Evolutionary conservation across 2,329 filamentous ascomycete species (phyloP).

Genomic region (Trichoderma atrobrunneum): DNA sequence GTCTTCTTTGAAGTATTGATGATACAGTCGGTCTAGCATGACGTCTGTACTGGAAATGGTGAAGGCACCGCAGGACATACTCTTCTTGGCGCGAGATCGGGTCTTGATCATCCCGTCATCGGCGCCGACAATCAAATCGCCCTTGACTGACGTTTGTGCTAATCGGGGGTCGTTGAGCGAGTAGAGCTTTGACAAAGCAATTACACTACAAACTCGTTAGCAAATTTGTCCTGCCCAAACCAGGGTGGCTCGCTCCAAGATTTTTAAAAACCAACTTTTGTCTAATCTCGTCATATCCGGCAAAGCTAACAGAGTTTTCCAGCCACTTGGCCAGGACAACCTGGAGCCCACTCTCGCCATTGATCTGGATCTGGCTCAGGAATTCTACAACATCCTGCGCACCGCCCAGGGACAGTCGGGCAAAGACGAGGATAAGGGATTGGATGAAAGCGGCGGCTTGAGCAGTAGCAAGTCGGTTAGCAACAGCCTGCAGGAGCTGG

Average conservation of each 20-base stretch:
- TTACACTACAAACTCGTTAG: constrained; percentile 60
- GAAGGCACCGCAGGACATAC: constrained; percentile 43
- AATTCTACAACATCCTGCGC: constrained; percentile 91
- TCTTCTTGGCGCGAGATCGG: constrained; percentile 80
- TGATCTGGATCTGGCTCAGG: constrained; percentile 77
- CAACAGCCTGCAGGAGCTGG: constrained; percentile 85
- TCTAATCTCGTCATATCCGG: constrained; percentile 95
- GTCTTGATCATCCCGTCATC: constrained; percentile 85
- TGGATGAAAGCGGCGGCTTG: constrained; percentile 89
- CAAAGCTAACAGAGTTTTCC: constrained; percentile 94
- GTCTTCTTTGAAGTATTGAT: constrained; percentile 22
- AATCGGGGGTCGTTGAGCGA: constrained; percentile 80
- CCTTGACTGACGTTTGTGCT: constrained; percentile 78
- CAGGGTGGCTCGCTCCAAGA: background rate
- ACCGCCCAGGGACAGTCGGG: constrained; percentile 78
- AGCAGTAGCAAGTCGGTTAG: constrained; percentile 76
- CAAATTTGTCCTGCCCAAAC: background rate
- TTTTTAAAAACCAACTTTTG: constrained; percentile 68
- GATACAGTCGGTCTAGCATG: constrained; percentile 24
- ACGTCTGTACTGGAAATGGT: constrained; percentile 23
- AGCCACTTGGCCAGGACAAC: constrained; percentile 94
- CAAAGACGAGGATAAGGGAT: constrained; percentile 92
- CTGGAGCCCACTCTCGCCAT: constrained; percentile 75
- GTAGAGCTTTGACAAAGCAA: constrained; percentile 89
- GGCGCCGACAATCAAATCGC: constrained; percentile 78